Base-by-base conservation (phyloP, 1,284 basidiomycete genomes). In the Marasmius fiardii region DNA sequence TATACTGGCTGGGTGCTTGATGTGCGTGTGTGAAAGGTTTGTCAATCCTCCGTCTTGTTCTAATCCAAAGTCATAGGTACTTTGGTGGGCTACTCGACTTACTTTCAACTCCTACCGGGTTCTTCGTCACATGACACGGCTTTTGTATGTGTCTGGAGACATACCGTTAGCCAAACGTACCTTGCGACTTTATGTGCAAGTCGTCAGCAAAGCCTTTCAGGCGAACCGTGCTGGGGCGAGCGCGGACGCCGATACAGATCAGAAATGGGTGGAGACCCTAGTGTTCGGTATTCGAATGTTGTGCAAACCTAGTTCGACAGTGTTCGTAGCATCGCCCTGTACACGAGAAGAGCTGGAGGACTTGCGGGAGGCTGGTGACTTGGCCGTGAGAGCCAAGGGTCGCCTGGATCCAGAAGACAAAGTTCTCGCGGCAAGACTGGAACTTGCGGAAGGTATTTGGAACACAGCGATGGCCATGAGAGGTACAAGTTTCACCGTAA, bases 71-170 rank as follows among this genome's bases (percentile, higher is more conserved):
- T 11, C n/a, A 18, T 31, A 93, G 84, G 78, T 92, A 14, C 77
- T 97, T 1, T 95, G 93, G 89, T 94, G 93, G 92, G 88, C 92
- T 1, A 94, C 92, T 8, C 85, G 87, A 18, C 79, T 93, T 21
- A 97, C 94, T 0, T 96, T 97, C 76, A 94, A 96, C 66, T 95
- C 92, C 0, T 88, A 88, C 61, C 82, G 85, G 7, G 75, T 96
- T 14, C 81, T 92, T 55, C 86, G 93, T 0, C 91, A 95, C 68
- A 86, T 96, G 75, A 82, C 84, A 14, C 85, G 86, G 1, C 71
- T 95, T 0, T 74, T 91, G 7, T 80, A 85, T 51, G 77, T 86
- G 5, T 77, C 82, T 0, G 86, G 86, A 3, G 86, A 91, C 58
- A 69, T 74, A 7, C 66, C 75, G 8, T 81, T 94, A 23, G 92